Base-by-base conservation (phyloP, 2,329 filamentous ascomycete species). In the Ophiostoma tasmaniense region DNA sequence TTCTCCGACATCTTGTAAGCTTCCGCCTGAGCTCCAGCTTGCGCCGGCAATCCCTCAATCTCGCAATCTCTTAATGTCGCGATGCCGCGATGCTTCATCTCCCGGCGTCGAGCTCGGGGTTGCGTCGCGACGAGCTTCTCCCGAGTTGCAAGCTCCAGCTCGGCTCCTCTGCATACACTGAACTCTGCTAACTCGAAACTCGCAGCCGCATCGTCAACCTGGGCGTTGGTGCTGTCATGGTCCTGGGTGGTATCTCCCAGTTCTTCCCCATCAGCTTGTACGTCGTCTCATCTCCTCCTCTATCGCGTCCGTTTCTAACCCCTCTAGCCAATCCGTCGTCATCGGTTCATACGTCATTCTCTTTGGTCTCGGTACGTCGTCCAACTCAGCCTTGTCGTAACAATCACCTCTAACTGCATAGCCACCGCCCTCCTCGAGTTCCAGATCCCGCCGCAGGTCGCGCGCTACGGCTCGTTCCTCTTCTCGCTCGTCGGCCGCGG, bases 401-500 rank as follows among this genome's bases (percentile, higher is more conserved):
- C 67, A 20, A 65, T 67, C 17, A 30, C 66, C 67, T 55, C 66
- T 65, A 3, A 37, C n/a, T n/a, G n/a, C n/a, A 39, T 72, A 90
- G 88, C 86, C 73, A 89, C 91, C 73, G 90, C 84, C 64, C 84
- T 90, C 66, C 85, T 93, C 74, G 95, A 99, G 81, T 96, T 98
- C 82, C 90, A 97, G 80, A 94, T 97, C 75, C 94, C 95, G 66
- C 92, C 93, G 70, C 93, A 97, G 78, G 85, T 97, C 68, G 90
- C 93, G 70, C 90, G 92, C 81, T 97, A 98, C 83, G 94, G 93
- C 68, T 96, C 92, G 13, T 99, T 99, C 84, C 89, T 98, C 80
- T 98, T 98, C 84, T 96, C 92, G 70, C 98, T 99, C 85, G 82
- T 98, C 74, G 95, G 95, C 71, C 93, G 95, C 77, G 95, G 95